Percentiles rank a stretch among this genome's conserved stretches.
Evolutionary conservation across 768 basidiomycete species (phyloP).

Genomic region (Naganishia kalamii): DNA sequence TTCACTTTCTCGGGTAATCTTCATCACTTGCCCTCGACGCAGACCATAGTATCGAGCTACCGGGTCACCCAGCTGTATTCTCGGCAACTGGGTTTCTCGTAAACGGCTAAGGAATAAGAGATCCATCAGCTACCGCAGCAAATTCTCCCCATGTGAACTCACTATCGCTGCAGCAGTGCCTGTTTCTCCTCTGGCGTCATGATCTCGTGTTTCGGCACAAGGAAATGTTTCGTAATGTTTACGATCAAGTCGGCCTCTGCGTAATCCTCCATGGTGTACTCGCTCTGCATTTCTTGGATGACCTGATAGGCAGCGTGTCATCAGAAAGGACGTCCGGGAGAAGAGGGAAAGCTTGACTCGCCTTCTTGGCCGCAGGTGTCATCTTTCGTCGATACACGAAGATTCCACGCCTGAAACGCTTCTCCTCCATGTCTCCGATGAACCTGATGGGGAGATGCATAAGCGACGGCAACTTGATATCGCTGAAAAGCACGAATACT

Average conservation of each 20-base stretch:
- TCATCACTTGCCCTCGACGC: slow-evolving; percentile 90
- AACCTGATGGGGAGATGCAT: slow-evolving; percentile 53
- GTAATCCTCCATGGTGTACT: slow-evolving; percentile 89
- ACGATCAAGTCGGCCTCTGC: slow-evolving; percentile 92
- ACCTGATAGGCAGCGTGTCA: slow-evolving; percentile 58
- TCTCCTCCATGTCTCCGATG: slow-evolving; percentile 82
- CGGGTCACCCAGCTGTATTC: slow-evolving; percentile 91
- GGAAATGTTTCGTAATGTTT: slow-evolving; percentile 91
- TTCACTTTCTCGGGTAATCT: slow-evolving; percentile 94
- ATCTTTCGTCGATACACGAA: slow-evolving; percentile 93
- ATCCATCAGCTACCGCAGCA: not conserved
- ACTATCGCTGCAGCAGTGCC: slow-evolving; percentile 85
- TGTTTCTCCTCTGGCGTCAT: slow-evolving; percentile 80
- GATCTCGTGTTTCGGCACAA: slow-evolving; percentile 89
- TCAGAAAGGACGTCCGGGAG: not conserved
- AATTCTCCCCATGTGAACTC: slow-evolving; percentile 46
- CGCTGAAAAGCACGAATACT: slow-evolving; percentile 37
- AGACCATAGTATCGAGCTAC: slow-evolving; percentile 99
- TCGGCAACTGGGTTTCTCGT: slow-evolving; percentile 94
- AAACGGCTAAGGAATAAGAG: slow-evolving; percentile 60
- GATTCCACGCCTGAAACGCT: slow-evolving; percentile 80
- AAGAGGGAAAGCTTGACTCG: slow-evolving; percentile 41
- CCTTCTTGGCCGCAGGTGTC: slow-evolving; percentile 95
- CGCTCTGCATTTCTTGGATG: slow-evolving; percentile 77
- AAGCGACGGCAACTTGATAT: not conserved